Base-by-base conservation (phyloP, 164 flowering plant genomes). In the Annona squamosa region DNA sequence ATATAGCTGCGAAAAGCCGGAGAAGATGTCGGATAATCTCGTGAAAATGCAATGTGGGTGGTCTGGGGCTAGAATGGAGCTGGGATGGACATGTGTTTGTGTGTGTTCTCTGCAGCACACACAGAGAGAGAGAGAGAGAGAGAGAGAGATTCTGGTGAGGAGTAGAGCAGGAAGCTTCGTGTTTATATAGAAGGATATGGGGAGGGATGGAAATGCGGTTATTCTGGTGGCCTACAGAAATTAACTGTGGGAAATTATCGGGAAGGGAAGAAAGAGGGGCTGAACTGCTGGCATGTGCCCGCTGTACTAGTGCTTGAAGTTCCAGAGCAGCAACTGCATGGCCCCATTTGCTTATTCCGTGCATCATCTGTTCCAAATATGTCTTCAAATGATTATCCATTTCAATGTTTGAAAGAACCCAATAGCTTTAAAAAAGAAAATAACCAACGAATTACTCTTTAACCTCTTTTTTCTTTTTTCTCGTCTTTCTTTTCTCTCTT, bases 131-230 rank as follows among this genome's bases (percentile, higher is more conserved):
- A 68, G 75, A 75, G 61, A 64, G 76, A 46, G 78, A 74, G 73
- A 73, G 76, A 26, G 70, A 68, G 75, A 62, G 77, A 65, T 71
- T 47, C 59, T 12, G 13, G 68, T 10, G 46, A 52, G 63, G 68
- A 79, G 73, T 48, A 77, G 61, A 66, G 75, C 62, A 69, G 73
- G 85, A 82, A 83, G 80, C 79, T 77, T 76, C 76, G 46, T 67
- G 82, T 77, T 81, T 80, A 83, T 77, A 84, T 80, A 74, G 66
- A 71, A 47, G 67, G 43, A 12, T 18, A 9, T 3, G 1, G 10
- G 72, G 65, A 26, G 13, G 63, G 63, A 26, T 56, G 13, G 13
- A 6, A 10, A 4, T 12, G 46, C 19, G 46, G 64, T 43, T 56
- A 4, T 5, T 18, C 19, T 19, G 13, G 4, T 46, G 47, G 65